A percentile compares a stretch with the other conserved stretches of the same genome.
Conservation (phyloP, 176 grass and related monocot genomes). For the Oryza brachyantha region DNA sequence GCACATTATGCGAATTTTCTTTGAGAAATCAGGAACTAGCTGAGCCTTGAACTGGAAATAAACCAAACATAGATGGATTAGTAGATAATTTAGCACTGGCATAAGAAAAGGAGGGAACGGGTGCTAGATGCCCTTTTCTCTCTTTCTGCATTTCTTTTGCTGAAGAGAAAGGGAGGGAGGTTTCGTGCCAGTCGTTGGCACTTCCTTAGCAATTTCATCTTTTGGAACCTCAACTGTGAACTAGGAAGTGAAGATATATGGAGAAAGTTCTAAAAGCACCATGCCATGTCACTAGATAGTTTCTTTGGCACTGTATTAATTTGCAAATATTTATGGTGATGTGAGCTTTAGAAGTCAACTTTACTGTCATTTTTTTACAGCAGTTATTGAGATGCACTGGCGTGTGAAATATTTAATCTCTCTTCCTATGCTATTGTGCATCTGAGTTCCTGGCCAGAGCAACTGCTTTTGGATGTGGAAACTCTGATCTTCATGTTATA, state of each 20-base stretch:
- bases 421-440: not conserved
- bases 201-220: constrained; percentile 4
- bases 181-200: constrained; percentile 35
- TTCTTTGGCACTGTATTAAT: constrained; percentile 24
- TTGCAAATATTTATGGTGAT: constrained; percentile 32
- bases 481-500: no score
- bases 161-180: constrained; percentile 21
- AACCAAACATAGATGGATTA: not conserved
- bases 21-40: not conserved
- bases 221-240: constrained; percentile 34
- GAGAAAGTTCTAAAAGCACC: constrained; percentile 41
- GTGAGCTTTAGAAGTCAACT: not conserved
- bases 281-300: constrained; percentile 32
- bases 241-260: constrained; percentile 30
- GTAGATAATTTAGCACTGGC: not conserved
- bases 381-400: not conserved
- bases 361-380: constrained; percentile 1
- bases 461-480: no score
- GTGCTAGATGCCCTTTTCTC: constrained; percentile 25
- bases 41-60: not conserved
- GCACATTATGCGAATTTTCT: no score
- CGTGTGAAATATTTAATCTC: no score
- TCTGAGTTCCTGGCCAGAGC: no score
- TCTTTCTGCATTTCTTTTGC: constrained; percentile 27
- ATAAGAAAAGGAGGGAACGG: constrained; percentile 18